These are phyloP conservation scores for Nicotiana rustica DNA, from an alignment of 305 asterid genomes.

Conservation along the genomic window DNA sequence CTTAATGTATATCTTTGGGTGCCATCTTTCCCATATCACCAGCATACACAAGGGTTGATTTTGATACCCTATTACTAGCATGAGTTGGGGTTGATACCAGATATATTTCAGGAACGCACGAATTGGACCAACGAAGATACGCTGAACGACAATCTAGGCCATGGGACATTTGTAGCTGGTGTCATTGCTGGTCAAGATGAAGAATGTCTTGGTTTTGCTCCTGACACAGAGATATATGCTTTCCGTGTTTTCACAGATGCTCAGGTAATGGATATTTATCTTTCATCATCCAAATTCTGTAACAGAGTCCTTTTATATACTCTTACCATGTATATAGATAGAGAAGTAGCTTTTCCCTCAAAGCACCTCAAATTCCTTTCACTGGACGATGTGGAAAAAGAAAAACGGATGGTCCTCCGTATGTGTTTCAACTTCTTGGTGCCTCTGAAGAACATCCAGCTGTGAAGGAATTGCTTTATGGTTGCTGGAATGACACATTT, in stretches of 20 bases:
- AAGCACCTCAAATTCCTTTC: too few relatives aligned
- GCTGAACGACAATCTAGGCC: slow-evolving; percentile 97
- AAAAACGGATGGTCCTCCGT: too few relatives aligned
- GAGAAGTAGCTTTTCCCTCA: too few relatives aligned
- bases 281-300: slow-evolving; percentile 29
- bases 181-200: slow-evolving; percentile 95
- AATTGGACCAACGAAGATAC: slow-evolving; percentile 99
- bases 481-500: too few relatives aligned
- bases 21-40: not conserved
- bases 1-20: slow-evolving; percentile 6
- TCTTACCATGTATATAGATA: not conserved
- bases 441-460: too few relatives aligned
- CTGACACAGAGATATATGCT: slow-evolving; percentile 96
- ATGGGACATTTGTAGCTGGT: slow-evolving; percentile 99
- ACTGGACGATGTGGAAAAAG: too few relatives aligned
- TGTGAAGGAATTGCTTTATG: too few relatives aligned
- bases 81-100: slow-evolving; percentile 34
- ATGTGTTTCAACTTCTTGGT: too few relatives aligned
- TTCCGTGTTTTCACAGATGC: slow-evolving; percentile 97
- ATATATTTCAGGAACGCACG: slow-evolving; percentile 83
- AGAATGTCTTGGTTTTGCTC: slow-evolving; percentile 99
- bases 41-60: not conserved
- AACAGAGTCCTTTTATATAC: not conserved
- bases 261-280: slow-evolving; percentile 83
- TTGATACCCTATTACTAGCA: slow-evolving; percentile 30